phyloP scores from a whole-genome alignment of 495 filamentous ascomycete genomes.

The Emericellopsis terricola region DNA sequence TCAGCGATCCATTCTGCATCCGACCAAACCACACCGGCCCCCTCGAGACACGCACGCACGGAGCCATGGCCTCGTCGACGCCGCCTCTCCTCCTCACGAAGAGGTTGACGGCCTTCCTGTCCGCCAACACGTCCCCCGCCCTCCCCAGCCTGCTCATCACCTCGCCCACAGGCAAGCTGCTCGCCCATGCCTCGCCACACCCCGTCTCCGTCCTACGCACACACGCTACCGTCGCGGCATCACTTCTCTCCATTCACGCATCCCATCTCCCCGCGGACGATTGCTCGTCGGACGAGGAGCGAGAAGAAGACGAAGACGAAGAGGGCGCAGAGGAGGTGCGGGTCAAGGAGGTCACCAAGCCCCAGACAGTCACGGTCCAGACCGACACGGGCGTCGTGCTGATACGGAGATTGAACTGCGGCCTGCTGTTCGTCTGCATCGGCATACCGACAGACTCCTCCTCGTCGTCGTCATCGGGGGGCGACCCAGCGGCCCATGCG shows the following conservation, averaged over 20 bases:
- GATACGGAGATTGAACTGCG: slow-evolving; percentile 27
- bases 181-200: slow-evolving; percentile 25
- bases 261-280: slow-evolving; percentile 6
- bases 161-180: slow-evolving; percentile 27
- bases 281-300: slow-evolving; percentile 1
- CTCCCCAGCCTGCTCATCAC: slow-evolving; percentile 24
- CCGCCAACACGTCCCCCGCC: slow-evolving; percentile 22
- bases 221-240: slow-evolving; percentile 29
- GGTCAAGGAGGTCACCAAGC: not conserved
- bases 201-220: slow-evolving; percentile 23
- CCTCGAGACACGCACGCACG: too few relatives aligned
- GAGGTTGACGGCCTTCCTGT: slow-evolving; percentile 28
- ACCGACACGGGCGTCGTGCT: slow-evolving; percentile 25
- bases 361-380: slow-evolving; percentile 26
- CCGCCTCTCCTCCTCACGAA: slow-evolving; percentile 30
- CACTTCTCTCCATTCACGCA: slow-evolving; percentile 23
- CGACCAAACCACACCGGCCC: too few relatives aligned
- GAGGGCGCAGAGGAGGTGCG: not conserved
- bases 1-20: too few relatives aligned
- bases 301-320: not conserved
- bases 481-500: not conserved
- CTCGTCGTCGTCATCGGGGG: not conserved
- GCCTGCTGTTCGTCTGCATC: slow-evolving; percentile 33
- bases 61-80: too few relatives aligned
- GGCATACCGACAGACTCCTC: slow-evolving; percentile 12